Evolutionary conservation across 345 rosid species (phyloP), one percentile per base, ranked within the genome.

Genomic region (Arabidopsis thaliana): DNA sequence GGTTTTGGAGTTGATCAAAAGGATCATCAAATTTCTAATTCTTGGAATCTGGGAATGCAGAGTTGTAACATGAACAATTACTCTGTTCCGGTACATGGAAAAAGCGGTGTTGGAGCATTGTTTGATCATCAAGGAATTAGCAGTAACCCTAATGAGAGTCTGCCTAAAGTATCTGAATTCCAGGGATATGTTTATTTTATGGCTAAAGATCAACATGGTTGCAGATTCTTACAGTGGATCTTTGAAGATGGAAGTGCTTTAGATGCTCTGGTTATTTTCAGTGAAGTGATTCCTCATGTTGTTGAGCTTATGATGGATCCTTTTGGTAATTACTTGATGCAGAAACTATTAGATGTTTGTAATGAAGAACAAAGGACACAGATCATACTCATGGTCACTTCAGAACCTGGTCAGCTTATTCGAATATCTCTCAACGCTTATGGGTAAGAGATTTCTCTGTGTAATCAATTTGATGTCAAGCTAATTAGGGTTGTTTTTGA

Each of bases 241-340:
- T 61, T 84, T 41, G 80, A 79, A 13, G 82, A 84, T 65, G 89
- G 89, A 48, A 60, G 63, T 38, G 28, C 25, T 40, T 42, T 80
- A 57, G 87, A 86, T 58, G 71, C 75, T 53, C 70, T 74, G 73
- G 30, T 62, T 33, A 69, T 86, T 44, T 84, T 80, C 61, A 69
- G 32, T 8, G 89, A 86, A 73, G 67, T 84, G 63, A 71, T 82
- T 60, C 83, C 79, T 49, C 87, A 86, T 70, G 81, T 80, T 20
- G 82, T 74, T 59, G 89, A 86, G 59, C 82, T 86, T 65, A 84
- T 80, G 84, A 74, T 74, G 63, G 69, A 86, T 58, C 89, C 87
- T 24, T 84, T 84, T 53, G 89, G 87, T n/a, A 86, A 84, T 76
- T 84, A 86, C 72, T 80, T 86, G 49, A 72, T 86, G 61, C 89